Evolutionary conservation across 2,329 filamentous ascomycete genomes (phyloP).

Genomic region (Fusarium xylarioides): DNA sequence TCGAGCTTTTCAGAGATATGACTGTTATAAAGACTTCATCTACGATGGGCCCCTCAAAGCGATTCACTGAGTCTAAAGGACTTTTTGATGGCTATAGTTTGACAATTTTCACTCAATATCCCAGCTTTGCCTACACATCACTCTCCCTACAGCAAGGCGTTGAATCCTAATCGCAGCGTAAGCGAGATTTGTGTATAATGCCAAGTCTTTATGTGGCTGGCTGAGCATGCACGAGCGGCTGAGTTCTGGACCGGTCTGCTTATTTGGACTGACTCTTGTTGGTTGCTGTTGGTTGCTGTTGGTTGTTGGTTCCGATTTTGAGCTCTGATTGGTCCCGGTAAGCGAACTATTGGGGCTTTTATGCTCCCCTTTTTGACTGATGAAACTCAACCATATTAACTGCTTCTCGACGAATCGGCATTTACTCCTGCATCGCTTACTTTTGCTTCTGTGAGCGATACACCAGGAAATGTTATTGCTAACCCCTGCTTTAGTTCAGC

Average conservation of each 20-base stretch:
- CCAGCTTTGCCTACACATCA: no score
- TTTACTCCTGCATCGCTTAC: not conserved
- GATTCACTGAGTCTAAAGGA: no score
- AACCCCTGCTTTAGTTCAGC: not conserved
- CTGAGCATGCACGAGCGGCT: not conserved
- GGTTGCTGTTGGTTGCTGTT: not conserved
- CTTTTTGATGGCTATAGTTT: no score
- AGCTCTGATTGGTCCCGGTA: not conserved
- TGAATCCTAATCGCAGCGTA: no score
- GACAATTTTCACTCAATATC: no score
- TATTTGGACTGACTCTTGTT: not conserved
- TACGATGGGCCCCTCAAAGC: no score
- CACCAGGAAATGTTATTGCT: not conserved
- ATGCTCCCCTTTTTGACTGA: not conserved
- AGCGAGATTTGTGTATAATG: no score
- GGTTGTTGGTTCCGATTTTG: not conserved
- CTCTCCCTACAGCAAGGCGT: no score
- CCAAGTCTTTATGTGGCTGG: not conserved
- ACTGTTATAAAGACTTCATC: no score
- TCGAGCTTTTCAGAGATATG: no score
- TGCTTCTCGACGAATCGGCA: not conserved
- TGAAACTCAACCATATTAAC: accelerated
- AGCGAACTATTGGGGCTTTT: not conserved
- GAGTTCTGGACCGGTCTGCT: not conserved
- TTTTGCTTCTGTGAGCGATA: not conserved